A percentile compares a stretch with the other conserved stretches of the same genome.
These are phyloP conservation scores for Batkoa obscura DNA, from an alignment of 371 early-diverging fungal species.

Conservation along the genomic window DNA sequence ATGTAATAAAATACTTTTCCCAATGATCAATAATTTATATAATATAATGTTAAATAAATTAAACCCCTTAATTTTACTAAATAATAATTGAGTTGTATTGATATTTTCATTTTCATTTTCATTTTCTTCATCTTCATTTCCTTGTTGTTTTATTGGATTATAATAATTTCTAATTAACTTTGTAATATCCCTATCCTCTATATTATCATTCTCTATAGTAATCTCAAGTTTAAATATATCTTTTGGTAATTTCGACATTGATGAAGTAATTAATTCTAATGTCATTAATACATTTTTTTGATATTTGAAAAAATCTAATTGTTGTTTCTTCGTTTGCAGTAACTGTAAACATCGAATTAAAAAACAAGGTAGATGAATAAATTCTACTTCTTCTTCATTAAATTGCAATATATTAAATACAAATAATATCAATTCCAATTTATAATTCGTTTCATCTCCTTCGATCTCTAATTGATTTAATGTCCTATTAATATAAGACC, in stretches of 20 bases:
- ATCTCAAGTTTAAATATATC: neutral
- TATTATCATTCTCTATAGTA: neutral
- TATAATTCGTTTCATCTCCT: too few relatives aligned
- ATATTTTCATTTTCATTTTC: too few relatives aligned
- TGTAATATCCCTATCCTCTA: too few relatives aligned
- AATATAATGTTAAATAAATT: neutral
- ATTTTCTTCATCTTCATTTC: too few relatives aligned
- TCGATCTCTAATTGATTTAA: too few relatives aligned
- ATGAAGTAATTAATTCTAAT: neutral
- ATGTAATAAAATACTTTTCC: too few relatives aligned
- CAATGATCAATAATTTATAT: too few relatives aligned
- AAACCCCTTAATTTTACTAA: neutral
- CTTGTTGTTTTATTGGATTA: neutral
- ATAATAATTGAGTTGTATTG: too few relatives aligned
- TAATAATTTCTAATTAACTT: neutral
- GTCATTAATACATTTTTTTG: neutral
- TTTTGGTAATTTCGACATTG: constrained; percentile 1
- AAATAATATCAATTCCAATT: too few relatives aligned
- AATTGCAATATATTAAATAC: too few relatives aligned
- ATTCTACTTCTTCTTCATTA: neutral
- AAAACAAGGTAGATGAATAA: constrained; percentile 1
- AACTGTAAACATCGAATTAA: neutral
- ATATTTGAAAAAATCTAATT: neutral
- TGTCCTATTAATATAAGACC: neutral
- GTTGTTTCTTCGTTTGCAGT: neutral